Conservation (phyloP, 345 rosid genomes). For the Eucalyptus polybractea region DNA sequence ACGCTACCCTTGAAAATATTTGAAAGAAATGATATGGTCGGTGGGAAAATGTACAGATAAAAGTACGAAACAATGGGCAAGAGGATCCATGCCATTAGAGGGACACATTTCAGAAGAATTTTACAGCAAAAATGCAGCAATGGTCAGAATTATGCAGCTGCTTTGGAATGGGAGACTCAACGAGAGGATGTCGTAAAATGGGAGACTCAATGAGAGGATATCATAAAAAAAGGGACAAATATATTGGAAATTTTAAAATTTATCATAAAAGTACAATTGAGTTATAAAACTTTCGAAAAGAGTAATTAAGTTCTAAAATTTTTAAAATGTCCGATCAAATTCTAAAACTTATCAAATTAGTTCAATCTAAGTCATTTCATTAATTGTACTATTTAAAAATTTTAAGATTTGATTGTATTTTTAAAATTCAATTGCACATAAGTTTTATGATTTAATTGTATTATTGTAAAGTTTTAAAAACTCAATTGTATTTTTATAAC, state of each 20-base stretch:
- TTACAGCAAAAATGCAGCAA: not conserved
- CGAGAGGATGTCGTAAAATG: not conserved
- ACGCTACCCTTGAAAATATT: not conserved
- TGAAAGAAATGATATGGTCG: not conserved
- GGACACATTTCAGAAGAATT: not conserved
- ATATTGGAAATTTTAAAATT: too few relatives aligned
- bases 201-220: not conserved
- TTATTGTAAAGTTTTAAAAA: too few relatives aligned
- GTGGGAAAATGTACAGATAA: not conserved
- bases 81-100: not conserved
- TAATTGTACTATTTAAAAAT: too few relatives aligned
- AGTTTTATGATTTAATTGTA: too few relatives aligned
- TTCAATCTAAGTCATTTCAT: too few relatives aligned
- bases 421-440: too few relatives aligned
- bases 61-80: not conserved
- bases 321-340: too few relatives aligned
- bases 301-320: accelerated
- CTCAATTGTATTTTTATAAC: too few relatives aligned
- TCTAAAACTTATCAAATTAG: too few relatives aligned
- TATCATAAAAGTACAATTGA: accelerated
- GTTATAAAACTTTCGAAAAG: too few relatives aligned
- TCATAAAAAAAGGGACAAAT: too few relatives aligned
- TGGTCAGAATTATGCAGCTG: not conserved
- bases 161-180: not conserved
- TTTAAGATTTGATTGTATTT: too few relatives aligned